phyloP scores from a whole-genome alignment of 768 basidiomycete genomes.

The Pulveroboletus ravenelii region DNA sequence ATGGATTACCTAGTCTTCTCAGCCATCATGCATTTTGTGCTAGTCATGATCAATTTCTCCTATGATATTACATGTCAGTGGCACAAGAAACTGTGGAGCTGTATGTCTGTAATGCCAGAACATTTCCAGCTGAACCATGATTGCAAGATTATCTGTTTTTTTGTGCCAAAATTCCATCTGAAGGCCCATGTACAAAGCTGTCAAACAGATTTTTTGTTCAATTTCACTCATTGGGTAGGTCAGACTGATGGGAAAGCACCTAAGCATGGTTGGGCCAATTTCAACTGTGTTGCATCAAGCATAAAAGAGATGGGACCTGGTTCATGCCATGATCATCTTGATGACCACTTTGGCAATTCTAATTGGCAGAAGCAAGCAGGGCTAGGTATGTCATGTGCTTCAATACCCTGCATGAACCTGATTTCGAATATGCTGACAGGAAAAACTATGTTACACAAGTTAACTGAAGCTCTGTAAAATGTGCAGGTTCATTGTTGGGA shows the following conservation, averaged over 20 bases:
- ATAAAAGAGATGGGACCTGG: background rate
- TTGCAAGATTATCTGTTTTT: background rate
- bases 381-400: background rate
- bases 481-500: background rate
- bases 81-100: no score
- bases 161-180: background rate
- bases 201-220: no score
- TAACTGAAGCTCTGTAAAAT: background rate
- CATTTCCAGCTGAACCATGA: background rate
- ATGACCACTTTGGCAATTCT: background rate
- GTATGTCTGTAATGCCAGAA: background rate
- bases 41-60: background rate
- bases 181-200: background rate
- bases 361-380: background rate
- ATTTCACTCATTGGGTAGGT: no score
- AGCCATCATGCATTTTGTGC: background rate
- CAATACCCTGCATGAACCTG: no score
- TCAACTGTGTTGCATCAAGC: background rate
- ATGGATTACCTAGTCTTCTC: no score
- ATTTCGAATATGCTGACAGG: background rate
- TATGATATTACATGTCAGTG: background rate
- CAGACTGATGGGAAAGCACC: no score
- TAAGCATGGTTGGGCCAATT: no score
- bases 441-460: background rate
- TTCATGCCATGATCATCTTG: background rate